Evolutionary conservation across 1,284 basidiomycete genomes (phyloP).

Genomic region (Microbotryum lychnidis-dioicae): DNA sequence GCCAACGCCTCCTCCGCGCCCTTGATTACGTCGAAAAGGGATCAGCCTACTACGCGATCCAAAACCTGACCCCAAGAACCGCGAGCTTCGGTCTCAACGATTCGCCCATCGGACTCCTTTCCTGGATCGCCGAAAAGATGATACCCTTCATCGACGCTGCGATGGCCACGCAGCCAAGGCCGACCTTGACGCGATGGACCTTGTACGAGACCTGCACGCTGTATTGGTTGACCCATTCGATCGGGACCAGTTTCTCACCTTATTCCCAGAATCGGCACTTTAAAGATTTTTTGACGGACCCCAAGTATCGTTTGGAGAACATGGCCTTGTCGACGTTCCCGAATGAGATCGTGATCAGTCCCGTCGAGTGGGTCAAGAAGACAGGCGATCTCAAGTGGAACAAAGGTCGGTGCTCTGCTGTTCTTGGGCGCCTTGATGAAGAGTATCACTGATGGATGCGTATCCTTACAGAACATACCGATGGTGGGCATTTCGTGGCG

Average conservation of each 20-base stretch:
- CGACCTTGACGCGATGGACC: conserved; percentile 15
- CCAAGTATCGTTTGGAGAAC: conserved; percentile 13
- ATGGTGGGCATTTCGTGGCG: conserved; percentile 21
- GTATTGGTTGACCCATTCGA: conserved; percentile 23
- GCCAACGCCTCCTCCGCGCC: background rate
- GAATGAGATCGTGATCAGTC: conserved; percentile 11
- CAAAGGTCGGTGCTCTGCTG: background rate
- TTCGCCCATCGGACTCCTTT: conserved; percentile 17
- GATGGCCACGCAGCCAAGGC: background rate
- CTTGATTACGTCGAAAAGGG: conserved; percentile 19
- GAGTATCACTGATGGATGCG: too few relatives aligned
- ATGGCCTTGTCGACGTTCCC: conserved; percentile 17
- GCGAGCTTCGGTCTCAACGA: conserved; percentile 20
- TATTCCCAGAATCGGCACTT: conserved; percentile 23
- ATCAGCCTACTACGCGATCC: conserved; percentile 17
- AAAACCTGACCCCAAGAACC: conserved; percentile 17
- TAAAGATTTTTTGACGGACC: conserved; percentile 4
- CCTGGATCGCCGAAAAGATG: conserved; percentile 27
- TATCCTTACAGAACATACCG: conserved; percentile 3
- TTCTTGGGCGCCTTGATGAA: background rate
- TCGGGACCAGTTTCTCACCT: conserved; percentile 22
- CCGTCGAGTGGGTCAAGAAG: background rate
- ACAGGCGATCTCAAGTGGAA: conserved; percentile 12
- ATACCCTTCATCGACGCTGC: conserved; percentile 6
- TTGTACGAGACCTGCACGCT: conserved; percentile 11